A percentile compares a stretch with the other conserved stretches of the same genome.
Conservation (phyloP, 768 basidiomycete species). For the Phylloporus rhodoxanthus region DNA sequence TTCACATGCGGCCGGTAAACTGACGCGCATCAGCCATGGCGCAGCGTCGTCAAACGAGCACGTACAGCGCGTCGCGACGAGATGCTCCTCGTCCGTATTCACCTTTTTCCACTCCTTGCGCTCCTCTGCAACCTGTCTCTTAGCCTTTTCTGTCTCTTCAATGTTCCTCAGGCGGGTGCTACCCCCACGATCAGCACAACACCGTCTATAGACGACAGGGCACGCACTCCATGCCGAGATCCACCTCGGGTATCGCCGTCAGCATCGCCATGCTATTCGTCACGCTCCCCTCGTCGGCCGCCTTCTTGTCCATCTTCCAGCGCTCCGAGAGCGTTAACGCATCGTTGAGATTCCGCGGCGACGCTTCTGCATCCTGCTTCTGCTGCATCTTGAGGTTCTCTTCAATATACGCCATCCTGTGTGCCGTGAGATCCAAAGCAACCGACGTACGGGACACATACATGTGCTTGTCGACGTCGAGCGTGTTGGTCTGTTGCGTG, state of each 20-base stretch:
- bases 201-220: slow-evolving; percentile 14
- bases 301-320: slow-evolving; percentile 52
- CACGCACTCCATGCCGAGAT: slow-evolving; percentile 94
- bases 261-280: slow-evolving; percentile 93
- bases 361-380: slow-evolving; percentile 43
- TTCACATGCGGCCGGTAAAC: slow-evolving; percentile 83
- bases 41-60: not conserved
- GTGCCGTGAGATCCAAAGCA: too few species aligned
- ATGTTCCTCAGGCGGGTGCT: slow-evolving; percentile 92
- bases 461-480: slow-evolving; percentile 99
- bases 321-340: slow-evolving; percentile 68
- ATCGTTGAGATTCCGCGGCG: slow-evolving; percentile 53
- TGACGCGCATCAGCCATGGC: slow-evolving; percentile 22
- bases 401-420: slow-evolving; percentile 98
- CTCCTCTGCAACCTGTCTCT: slow-evolving; percentile 74
- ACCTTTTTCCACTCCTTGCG: slow-evolving; percentile 51
- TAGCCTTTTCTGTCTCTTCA: slow-evolving; percentile 95
- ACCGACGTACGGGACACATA: slow-evolving; percentile 34
- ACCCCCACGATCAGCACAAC: not conserved
- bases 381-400: slow-evolving; percentile 78
- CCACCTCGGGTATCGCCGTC: slow-evolving; percentile 96
- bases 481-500: slow-evolving; percentile 91
- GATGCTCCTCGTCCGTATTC: slow-evolving; percentile 70
- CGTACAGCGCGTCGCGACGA: slow-evolving; percentile 85
- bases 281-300: slow-evolving; percentile 83